phyloP scores from a whole-genome alignment of 129 eudicot species.

The Helichrysum umbraculigerum region DNA sequence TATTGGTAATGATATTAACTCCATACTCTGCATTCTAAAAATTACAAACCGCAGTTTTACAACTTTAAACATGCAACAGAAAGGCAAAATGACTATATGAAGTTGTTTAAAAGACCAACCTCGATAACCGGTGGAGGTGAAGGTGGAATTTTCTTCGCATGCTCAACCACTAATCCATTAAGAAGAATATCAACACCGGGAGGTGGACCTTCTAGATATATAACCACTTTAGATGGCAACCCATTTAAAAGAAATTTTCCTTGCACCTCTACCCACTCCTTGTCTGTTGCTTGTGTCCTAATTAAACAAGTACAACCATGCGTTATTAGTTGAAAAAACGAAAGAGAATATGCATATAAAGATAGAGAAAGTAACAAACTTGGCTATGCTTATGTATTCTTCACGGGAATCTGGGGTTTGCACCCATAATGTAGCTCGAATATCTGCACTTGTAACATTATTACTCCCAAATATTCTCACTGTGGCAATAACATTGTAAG shows the following conservation, averaged over 20 bases:
- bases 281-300: slow-evolving; percentile 69
- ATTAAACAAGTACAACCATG: slow-evolving; percentile 1
- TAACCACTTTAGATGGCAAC: slow-evolving; percentile 54
- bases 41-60: neutral
- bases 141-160: slow-evolving; percentile 58
- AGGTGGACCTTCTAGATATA: slow-evolving; percentile 92
- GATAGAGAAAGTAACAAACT: slow-evolving; percentile 38
- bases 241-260: slow-evolving; percentile 81
- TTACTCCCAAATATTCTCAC: slow-evolving; percentile 67
- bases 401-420: slow-evolving; percentile 67
- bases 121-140: slow-evolving; percentile 61
- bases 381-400: slow-evolving; percentile 72
- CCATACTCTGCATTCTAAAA: slow-evolving; percentile 60
- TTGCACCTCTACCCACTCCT: slow-evolving; percentile 76
- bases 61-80: neutral
- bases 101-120: slow-evolving; percentile 35
- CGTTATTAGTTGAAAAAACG: neutral
- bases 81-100: neutral
- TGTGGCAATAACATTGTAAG: slow-evolving; percentile 55
- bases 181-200: slow-evolving; percentile 84
- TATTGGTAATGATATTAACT: slow-evolving; percentile 65
- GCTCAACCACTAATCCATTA: slow-evolving; percentile 56
- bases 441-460: slow-evolving; percentile 47
- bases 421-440: slow-evolving; percentile 77
- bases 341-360: neutral